Evolutionary conservation across 2,329 filamentous ascomycete genomes (phyloP).

Genomic region (Coniochaeta prunicola): DNA sequence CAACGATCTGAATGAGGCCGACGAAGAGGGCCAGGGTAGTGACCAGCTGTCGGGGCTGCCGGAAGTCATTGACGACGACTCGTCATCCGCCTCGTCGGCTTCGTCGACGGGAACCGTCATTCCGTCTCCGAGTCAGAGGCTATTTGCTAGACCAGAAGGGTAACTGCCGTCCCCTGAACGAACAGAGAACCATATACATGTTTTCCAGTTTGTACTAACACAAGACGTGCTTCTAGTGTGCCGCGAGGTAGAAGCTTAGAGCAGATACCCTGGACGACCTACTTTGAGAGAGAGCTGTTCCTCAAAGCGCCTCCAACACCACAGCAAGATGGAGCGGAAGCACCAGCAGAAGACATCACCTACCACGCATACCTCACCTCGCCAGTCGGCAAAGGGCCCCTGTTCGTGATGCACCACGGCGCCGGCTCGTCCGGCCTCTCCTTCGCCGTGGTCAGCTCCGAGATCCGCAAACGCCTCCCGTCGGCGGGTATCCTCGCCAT

Average conservation of each 20-base stretch:
- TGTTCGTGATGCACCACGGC: conserved; percentile 93
- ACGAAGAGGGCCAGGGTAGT: conserved; percentile 24
- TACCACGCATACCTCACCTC: conserved; percentile 88
- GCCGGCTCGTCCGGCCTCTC: conserved; percentile 89
- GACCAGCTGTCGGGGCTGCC: conserved; percentile 24
- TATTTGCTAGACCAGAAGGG: conserved; percentile 67
- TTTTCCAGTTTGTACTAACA: not conserved
- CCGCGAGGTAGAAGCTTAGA: conserved; percentile 49
- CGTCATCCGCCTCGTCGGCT: conserved; percentile 73
- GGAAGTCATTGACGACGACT: conserved; percentile 54
- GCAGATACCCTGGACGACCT: conserved; percentile 77
- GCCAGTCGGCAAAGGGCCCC: conserved; percentile 64
- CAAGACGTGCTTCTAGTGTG: conserved; percentile 28
- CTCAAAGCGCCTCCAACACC: conserved; percentile 39
- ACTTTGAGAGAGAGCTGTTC: conserved; percentile 83
- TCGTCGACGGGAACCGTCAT: conserved; percentile 91
- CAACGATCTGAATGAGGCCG: conserved; percentile 20
- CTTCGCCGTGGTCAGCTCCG: conserved; percentile 73
- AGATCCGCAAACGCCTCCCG: conserved; percentile 71
- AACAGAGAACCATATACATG: not conserved
- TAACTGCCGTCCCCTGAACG: conserved; percentile 31
- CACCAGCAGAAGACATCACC: conserved; percentile 36
- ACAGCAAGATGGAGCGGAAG: conserved; percentile 22
- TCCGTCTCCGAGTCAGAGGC: conserved; percentile 64
- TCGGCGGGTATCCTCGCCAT: conserved; percentile 75